Percentiles rank a stretch among this genome's conserved stretches.
These are phyloP conservation scores for Talaromyces stipitatus DNA, from an alignment of 495 filamentous ascomycete genomes.

Conservation along the genomic window DNA sequence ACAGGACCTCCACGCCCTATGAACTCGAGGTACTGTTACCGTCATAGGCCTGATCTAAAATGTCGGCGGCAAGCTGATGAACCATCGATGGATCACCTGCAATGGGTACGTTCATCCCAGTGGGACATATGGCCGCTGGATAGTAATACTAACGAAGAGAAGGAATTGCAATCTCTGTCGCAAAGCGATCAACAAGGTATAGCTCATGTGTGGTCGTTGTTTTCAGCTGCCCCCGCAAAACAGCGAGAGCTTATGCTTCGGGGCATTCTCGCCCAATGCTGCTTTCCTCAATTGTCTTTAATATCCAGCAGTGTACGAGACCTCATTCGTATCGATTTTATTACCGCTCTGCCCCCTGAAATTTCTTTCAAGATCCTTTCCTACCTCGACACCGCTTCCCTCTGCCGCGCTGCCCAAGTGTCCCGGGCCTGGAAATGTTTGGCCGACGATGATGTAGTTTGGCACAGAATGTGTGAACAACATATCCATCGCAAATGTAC, in stretches of 20 bases:
- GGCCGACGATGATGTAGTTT: slow-evolving; percentile 94
- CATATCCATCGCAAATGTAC: slow-evolving; percentile 95
- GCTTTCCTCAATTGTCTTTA: slow-evolving; percentile 92
- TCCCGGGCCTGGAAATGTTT: slow-evolving; percentile 78
- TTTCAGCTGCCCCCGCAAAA: slow-evolving; percentile 89
- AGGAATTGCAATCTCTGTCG: slow-evolving; percentile 78
- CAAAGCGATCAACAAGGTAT: slow-evolving; percentile 86
- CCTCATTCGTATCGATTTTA: slow-evolving; percentile 91
- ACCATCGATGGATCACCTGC: slow-evolving; percentile 88
- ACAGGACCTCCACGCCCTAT: slow-evolving; percentile 20
- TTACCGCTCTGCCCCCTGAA: slow-evolving; percentile 80
- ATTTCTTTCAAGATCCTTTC: slow-evolving; percentile 88
- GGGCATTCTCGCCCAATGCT: slow-evolving; percentile 90
- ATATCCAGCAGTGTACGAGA: slow-evolving; percentile 81
- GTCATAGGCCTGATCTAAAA: slow-evolving; percentile 89
- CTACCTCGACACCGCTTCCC: slow-evolving; percentile 88
- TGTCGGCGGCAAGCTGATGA: slow-evolving; percentile 89
- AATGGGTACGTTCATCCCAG: slow-evolving; percentile 51
- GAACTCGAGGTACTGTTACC: slow-evolving; percentile 93
- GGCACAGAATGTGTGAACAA: slow-evolving; percentile 98
- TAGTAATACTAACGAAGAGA: slow-evolving; percentile 11
- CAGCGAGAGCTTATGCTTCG: slow-evolving; percentile 93
- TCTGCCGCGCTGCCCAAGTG: slow-evolving; percentile 96
- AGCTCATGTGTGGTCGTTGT: slow-evolving; percentile 90
- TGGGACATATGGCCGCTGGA: not conserved